Base-by-base conservation (phyloP, 1,139 yeast species). In the Nakaseomyces bracarensis region DNA sequence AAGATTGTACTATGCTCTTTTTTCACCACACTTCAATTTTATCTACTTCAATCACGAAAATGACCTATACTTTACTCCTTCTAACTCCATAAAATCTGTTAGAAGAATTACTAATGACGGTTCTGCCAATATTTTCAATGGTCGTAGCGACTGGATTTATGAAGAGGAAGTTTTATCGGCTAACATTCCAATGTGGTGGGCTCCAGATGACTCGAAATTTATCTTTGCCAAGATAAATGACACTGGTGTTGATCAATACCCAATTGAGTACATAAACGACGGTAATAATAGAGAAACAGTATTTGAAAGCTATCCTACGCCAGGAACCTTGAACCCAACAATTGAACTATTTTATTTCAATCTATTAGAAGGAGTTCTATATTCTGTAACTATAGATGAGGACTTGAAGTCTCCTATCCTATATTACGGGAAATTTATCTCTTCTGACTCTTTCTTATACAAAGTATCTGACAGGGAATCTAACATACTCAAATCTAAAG, bases 101-200 rank as follows among this genome's bases (percentile, higher is more conserved):
- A 21, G 14, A 14, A 27, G 68, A 53, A 64, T 91, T 10, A 86
- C 97, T 0, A 46, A 55, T 2, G 87, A 78, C 53, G 96, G 96
- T 0, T 73, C 82, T 4, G 61, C 61, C 0, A 64, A 72, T 36
- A 68, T 85, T n/a, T 75, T 79, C 53, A 86, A 91, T 57, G 99
- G 95, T 0, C 81, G 77, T 48, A 82, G 96, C 0, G 98, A 91
- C 55, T 91, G 98, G 98, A 85, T 91, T 0, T 91, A 91, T 57
- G 98, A 91, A 60, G 98, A 93, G 55, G 98, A 93, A 55, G 87
- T 91, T 1, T 61, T 81, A 4, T 70, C 74, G 0, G 66, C 70
- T 4, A 85, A 82, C 50, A 66, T 66, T 35, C 77, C 93, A 3
- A 61, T 86, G 18, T 91, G 96, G 95, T 91, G 96, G 96, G 72